These are phyloP conservation scores for Clausena lansium DNA, from an alignment of 345 rosid genomes.

Conservation along the genomic window DNA sequence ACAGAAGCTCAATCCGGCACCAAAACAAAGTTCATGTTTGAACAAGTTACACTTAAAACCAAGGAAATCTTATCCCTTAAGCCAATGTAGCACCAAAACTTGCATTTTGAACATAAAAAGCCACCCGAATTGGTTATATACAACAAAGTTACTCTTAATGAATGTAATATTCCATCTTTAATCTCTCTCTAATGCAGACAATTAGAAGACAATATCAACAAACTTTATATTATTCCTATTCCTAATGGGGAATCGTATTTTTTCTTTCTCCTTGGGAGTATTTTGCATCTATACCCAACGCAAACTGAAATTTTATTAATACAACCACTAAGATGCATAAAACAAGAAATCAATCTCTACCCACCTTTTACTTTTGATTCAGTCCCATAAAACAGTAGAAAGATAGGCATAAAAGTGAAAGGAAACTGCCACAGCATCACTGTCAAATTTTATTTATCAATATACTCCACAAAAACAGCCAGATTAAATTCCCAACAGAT, in stretches of 20 bases:
- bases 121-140: not conserved
- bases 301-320: not conserved
- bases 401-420: slow-evolving; percentile 25
- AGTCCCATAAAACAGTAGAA: slow-evolving; percentile 47
- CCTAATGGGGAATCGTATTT: not conserved
- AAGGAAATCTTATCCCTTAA: not conserved
- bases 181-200: slow-evolving; percentile 7
- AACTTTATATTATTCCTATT: slow-evolving; percentile 22
- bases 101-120: not conserved
- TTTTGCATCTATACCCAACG: not conserved
- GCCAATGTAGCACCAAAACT: not conserved
- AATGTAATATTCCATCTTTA: slow-evolving; percentile 12
- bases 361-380: slow-evolving; percentile 43
- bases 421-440: slow-evolving; percentile 15
- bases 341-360: slow-evolving; percentile 11
- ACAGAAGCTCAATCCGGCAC: not conserved
- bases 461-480: not conserved
- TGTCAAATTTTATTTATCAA: slow-evolving; percentile 1
- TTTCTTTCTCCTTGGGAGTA: not conserved
- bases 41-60: not conserved
- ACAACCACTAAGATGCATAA: slow-evolving; percentile 17
- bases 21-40: not conserved
- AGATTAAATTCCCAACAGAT: slow-evolving; percentile 30
- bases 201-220: slow-evolving; percentile 17
- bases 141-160: not conserved